Evolutionary conservation across 768 basidiomycete species (phyloP).

Genomic region (Imleria badia): DNA sequence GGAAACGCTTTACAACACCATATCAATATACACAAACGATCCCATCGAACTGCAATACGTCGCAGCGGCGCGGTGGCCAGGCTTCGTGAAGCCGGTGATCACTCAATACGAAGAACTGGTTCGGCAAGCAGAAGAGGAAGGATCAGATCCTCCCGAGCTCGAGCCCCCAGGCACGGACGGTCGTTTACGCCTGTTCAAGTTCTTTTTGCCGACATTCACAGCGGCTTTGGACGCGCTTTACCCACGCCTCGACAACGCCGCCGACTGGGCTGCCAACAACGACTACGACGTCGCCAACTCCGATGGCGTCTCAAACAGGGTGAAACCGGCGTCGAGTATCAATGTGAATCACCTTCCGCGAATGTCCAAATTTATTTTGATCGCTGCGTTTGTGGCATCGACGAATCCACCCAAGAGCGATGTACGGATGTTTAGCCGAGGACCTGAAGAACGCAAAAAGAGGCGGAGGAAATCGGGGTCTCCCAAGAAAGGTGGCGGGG

Average conservation of each 20-base stretch:
- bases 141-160: slow-evolving; percentile 27
- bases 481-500: slow-evolving; percentile 34
- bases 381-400: slow-evolving; percentile 80
- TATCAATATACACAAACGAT: slow-evolving; percentile 65
- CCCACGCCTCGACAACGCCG: slow-evolving; percentile 64
- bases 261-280: slow-evolving; percentile 58
- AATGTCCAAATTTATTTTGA: slow-evolving; percentile 71
- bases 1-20: slow-evolving; percentile 55
- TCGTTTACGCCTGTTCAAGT: slow-evolving; percentile 62
- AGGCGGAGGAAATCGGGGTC: slow-evolving; percentile 45
- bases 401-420: slow-evolving; percentile 83
- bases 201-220: slow-evolving; percentile 63
- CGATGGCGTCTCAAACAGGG: not conserved
- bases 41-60: slow-evolving; percentile 73
- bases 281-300: slow-evolving; percentile 36
- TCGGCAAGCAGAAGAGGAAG: slow-evolving; percentile 23
- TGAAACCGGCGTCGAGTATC: slow-evolving; percentile 7
- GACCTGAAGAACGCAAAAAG: slow-evolving; percentile 61
- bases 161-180: slow-evolving; percentile 51
- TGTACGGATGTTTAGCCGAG: slow-evolving; percentile 79
- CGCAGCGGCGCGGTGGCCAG: slow-evolving; percentile 78
- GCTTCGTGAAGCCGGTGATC: slow-evolving; percentile 68
- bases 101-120: slow-evolving; percentile 39
- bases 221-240: slow-evolving; percentile 65
- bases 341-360: slow-evolving; percentile 48